Conservation (phyloP, 768 basidiomycete genomes). For the Tricholomella constricta region DNA sequence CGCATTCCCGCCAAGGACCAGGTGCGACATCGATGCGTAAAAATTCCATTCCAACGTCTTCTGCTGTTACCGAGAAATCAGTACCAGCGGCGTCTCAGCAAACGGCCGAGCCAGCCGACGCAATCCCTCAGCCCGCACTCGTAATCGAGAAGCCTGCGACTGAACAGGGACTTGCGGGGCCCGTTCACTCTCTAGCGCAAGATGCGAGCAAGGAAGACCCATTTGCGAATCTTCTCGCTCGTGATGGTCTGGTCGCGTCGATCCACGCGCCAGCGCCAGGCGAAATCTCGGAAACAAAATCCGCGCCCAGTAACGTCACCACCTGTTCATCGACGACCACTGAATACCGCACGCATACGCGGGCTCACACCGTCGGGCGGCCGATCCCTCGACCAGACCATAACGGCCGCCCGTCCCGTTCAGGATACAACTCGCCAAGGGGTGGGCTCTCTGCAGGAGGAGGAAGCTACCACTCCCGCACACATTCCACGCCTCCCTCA, state of each 20-base stretch:
- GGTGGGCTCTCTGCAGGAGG: constrained; percentile 29
- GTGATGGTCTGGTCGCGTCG: constrained; percentile 47
- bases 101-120: background rate
- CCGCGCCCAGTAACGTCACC: constrained; percentile 41
- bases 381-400: constrained; percentile 32
- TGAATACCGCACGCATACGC: constrained; percentile 45
- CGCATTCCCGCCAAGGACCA: constrained; percentile 5
- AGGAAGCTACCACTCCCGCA: constrained; percentile 52
- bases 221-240: constrained; percentile 12
- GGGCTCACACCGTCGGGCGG: constrained; percentile 60
- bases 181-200: constrained; percentile 20
- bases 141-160: constrained; percentile 3
- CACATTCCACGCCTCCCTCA: constrained; percentile 65
- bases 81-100: background rate
- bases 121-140: background rate
- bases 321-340: constrained; percentile 26
- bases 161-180: constrained; percentile 23
- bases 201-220: constrained; percentile 8
- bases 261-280: constrained; percentile 54
- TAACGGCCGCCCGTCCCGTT: constrained; percentile 37
- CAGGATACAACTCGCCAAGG: constrained; percentile 47
- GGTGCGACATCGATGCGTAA: constrained; percentile 9
- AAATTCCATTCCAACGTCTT: background rate
- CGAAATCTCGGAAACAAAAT: constrained; percentile 35
- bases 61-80: background rate